Evolutionary conservation across 129 eudicot species (phyloP).

Genomic region (Flaveria brownii): DNA sequence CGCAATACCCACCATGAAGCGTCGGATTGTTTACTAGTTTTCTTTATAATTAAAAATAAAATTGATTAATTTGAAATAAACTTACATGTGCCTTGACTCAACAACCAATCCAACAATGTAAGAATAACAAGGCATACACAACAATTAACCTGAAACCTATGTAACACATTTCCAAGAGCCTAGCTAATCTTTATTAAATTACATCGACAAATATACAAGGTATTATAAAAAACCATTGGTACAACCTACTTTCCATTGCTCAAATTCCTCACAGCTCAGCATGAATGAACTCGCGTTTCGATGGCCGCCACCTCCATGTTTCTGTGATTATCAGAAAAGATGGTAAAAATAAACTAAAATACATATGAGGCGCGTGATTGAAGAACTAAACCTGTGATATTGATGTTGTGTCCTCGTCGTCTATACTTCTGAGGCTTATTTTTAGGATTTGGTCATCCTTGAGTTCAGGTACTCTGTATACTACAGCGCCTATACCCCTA

Average conservation of each 20-base stretch:
- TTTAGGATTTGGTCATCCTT: slow-evolving; percentile 56
- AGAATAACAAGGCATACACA: no score
- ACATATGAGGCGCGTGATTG: not conserved
- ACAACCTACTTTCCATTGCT: slow-evolving; percentile 57
- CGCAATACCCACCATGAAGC: no score
- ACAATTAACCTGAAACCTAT: no score
- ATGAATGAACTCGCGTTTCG: slow-evolving; percentile 86
- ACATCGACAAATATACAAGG: not conserved
- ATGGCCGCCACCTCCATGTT: slow-evolving; percentile 92
- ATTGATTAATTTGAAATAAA: no score
- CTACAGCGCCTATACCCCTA: slow-evolving; percentile 89
- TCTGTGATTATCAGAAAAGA: slow-evolving; percentile 33
- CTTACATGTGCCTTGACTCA: no score
- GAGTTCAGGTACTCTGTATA: slow-evolving; percentile 75
- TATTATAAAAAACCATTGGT: not conserved
- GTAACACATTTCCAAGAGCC: not conserved
- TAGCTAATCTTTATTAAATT: not conserved
- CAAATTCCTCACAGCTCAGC: slow-evolving; percentile 54
- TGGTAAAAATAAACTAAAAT: not conserved
- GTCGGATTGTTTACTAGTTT: no score
- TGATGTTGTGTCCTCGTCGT: slow-evolving; percentile 65
- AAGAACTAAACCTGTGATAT: slow-evolving; percentile 63
- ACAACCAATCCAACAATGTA: no score
- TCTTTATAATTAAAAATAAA: no score
- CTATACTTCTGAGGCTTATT: slow-evolving; percentile 74